These are phyloP conservation scores for Neonectria neomacrospora DNA, from an alignment of 2,329 filamentous ascomycete species.

Conservation along the genomic window DNA sequence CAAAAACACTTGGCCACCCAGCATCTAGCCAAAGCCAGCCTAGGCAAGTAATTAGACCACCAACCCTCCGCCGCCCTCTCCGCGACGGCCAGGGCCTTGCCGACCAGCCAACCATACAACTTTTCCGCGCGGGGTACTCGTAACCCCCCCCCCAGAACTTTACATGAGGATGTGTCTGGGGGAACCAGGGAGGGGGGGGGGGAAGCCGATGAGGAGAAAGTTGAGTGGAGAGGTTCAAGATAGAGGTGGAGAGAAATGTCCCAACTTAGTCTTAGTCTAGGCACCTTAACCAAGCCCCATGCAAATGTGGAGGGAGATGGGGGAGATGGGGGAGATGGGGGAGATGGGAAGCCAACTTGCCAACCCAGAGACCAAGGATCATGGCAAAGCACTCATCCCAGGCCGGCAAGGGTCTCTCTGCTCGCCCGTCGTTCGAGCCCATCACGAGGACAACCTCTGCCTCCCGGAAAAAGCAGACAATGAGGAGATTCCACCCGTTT, in stretches of 20 bases:
- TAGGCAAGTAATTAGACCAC: neutral
- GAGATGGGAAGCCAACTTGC: no score
- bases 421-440: constrained; percentile 10
- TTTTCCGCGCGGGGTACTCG: constrained; percentile 23
- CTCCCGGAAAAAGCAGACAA: neutral
- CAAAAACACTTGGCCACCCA: neutral
- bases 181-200: constrained; percentile 9
- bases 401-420: neutral
- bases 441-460: neutral
- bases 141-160: no score
- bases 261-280: neutral
- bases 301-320: no score
- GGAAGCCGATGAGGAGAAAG: constrained; percentile 7
- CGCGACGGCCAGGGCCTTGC: constrained; percentile 1
- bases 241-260: constrained; percentile 8
- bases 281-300: no score
- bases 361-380: neutral
- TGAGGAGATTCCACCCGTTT: constrained; percentile 9
- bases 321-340: no score
- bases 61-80: neutral
- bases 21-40: neutral
- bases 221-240: constrained; percentile 8
- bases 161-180: constrained; percentile 16
- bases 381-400: constrained; percentile 15
- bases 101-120: constrained; percentile 5